Evolutionary conservation across 345 rosid species (phyloP).

Genomic region (Rhizophora apiculata): DNA sequence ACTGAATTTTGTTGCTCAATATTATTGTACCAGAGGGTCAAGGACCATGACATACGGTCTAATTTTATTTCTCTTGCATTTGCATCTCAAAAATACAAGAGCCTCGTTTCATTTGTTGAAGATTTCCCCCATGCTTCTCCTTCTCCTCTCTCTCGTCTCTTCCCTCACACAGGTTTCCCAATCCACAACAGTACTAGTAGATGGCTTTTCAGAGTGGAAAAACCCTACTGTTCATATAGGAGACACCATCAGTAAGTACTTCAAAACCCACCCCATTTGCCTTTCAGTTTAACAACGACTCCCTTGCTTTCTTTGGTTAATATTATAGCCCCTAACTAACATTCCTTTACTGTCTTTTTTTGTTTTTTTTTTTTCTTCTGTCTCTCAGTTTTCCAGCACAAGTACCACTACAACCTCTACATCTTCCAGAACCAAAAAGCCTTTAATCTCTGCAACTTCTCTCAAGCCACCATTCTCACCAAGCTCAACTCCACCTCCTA

Average conservation of each 20-base stretch:
- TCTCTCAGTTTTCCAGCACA: slow-evolving; percentile 68
- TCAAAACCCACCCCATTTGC: neutral
- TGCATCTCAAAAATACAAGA: neutral
- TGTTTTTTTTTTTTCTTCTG: neutral
- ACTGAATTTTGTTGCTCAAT: neutral
- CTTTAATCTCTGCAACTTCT: slow-evolving; percentile 70
- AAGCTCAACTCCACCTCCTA: slow-evolving; percentile 62
- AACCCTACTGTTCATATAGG: slow-evolving; percentile 64
- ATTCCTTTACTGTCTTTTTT: neutral
- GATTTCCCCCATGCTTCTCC: slow-evolving; percentile 25
- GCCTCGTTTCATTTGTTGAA: slow-evolving; percentile 20
- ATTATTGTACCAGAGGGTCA: too few species aligned
- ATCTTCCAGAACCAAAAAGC: slow-evolving; percentile 82
- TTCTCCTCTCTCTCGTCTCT: slow-evolving; percentile 31
- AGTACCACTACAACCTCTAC: slow-evolving; percentile 64
- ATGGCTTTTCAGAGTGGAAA: slow-evolving; percentile 70
- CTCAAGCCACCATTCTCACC: slow-evolving; percentile 74
- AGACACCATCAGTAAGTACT: slow-evolving; percentile 62
- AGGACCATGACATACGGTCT: neutral
- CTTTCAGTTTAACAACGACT: neutral
- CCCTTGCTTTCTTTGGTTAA: neutral
- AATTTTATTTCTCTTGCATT: neutral
- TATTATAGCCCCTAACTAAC: slow-evolving; percentile 4
- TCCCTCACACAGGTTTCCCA: slow-evolving; percentile 35
- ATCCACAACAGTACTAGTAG: slow-evolving; percentile 56